phyloP scores from a whole-genome alignment of 805 yeast genomes.

The Vanderwaltozyma tropicalis region DNA sequence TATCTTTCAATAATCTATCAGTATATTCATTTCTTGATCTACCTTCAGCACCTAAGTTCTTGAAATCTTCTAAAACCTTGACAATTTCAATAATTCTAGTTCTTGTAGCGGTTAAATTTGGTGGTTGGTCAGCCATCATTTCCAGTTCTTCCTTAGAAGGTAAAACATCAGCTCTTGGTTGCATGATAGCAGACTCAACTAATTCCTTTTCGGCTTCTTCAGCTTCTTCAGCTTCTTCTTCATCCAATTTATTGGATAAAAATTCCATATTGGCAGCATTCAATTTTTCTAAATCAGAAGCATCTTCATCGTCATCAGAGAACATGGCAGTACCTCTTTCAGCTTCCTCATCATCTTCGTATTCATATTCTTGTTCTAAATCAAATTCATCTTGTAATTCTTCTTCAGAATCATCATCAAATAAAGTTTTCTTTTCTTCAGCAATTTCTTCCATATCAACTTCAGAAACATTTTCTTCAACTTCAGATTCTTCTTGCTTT shows the following conservation, averaged over 20 bases:
- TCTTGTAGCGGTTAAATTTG: slow-evolving; percentile 72
- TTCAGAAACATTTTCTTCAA: slow-evolving; percentile 16
- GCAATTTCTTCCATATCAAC: slow-evolving; percentile 53
- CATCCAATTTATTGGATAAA: slow-evolving; percentile 57
- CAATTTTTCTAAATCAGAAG: slow-evolving; percentile 54
- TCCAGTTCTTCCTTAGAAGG: slow-evolving; percentile 62
- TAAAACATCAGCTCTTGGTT: slow-evolving; percentile 68
- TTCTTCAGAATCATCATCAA: slow-evolving; percentile 43
- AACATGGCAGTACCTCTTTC: slow-evolving; percentile 54
- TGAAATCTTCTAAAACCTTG: slow-evolving; percentile 86
- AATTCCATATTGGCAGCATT: slow-evolving; percentile 81
- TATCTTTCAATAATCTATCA: slow-evolving; percentile 70
- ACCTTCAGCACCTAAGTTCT: slow-evolving; percentile 72
- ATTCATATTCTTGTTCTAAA: slow-evolving; percentile 43
- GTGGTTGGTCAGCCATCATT: slow-evolving; percentile 44
- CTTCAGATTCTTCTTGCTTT: slow-evolving; percentile 5
- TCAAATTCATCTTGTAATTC: slow-evolving; percentile 42
- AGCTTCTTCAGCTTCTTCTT: slow-evolving; percentile 47
- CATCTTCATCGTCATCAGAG: slow-evolving; percentile 63
- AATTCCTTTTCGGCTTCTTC: slow-evolving; percentile 53
- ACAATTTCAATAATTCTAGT: slow-evolving; percentile 94
- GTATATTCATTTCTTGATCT: slow-evolving; percentile 75
- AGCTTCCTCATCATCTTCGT: slow-evolving; percentile 29
- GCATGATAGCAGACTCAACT: slow-evolving; percentile 44
- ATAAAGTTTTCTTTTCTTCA: slow-evolving; percentile 61